Evolutionary conservation across 768 basidiomycete genomes (phyloP).

Genomic region (Butyriboletus loyo): DNA sequence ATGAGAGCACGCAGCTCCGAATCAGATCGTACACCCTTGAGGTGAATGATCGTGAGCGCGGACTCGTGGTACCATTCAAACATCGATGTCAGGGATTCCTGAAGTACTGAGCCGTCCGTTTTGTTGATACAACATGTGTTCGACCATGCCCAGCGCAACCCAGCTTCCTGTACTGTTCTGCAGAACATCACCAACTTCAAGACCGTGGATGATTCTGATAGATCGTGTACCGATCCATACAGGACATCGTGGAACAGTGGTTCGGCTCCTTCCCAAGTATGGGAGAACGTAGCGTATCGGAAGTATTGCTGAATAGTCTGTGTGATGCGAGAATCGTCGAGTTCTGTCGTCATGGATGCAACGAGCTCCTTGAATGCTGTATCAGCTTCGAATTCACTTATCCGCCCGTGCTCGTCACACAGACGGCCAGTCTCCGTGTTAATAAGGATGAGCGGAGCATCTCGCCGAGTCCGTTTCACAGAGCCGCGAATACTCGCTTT

Average conservation of each 20-base stretch:
- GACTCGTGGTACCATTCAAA: neutral
- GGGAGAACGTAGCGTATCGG: conserved; percentile 5
- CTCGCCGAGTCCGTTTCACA: neutral
- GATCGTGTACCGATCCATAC: neutral
- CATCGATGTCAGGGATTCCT: neutral
- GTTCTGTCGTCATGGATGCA: neutral
- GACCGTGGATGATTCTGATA: neutral
- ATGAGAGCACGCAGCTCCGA: neutral
- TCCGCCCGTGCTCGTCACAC: neutral
- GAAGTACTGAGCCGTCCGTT: neutral
- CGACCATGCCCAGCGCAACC: conserved; percentile 7
- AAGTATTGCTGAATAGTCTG: neutral
- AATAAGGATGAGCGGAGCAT: neutral
- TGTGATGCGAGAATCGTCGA: neutral
- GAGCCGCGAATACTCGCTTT: neutral
- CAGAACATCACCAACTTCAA: conserved; percentile 4
- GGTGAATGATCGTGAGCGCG: neutral
- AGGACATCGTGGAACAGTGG: neutral
- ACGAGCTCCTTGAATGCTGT: neutral
- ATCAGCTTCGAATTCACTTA: neutral
- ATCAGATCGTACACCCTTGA: neutral
- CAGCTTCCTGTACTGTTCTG: neutral
- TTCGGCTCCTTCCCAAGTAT: conserved; percentile 5
- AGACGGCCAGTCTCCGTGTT: neutral
- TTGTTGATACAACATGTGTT: conserved; percentile 17